phyloP scores from a whole-genome alignment of 2,329 filamentous ascomycete species.

The Apiospora kogelbergensis region DNA sequence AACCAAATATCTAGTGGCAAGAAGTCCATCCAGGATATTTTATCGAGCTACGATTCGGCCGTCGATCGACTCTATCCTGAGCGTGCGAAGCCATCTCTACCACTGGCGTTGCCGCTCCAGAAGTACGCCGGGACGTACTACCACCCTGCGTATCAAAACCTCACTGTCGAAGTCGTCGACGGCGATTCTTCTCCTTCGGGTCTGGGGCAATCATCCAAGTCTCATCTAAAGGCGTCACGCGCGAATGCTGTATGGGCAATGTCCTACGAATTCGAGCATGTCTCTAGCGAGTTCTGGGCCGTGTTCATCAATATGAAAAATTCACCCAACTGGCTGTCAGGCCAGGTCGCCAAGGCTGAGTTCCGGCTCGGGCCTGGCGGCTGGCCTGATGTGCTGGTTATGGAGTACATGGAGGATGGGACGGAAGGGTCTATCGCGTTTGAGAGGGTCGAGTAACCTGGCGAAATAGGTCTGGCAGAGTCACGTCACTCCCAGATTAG shows the following conservation, averaged over 20 bases:
- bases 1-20: constrained; percentile 19
- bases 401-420: constrained; percentile 31
- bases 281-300: constrained; percentile 37
- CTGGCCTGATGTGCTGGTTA: constrained; percentile 25
- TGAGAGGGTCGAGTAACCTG: constrained; percentile 21
- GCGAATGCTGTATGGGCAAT: constrained; percentile 32
- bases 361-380: constrained; percentile 32
- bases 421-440: constrained; percentile 33
- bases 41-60: constrained; percentile 30
- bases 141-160: constrained; percentile 42
- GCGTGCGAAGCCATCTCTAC: constrained; percentile 34
- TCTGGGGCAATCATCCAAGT: neutral
- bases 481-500: neutral
- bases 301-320: constrained; percentile 28
- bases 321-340: constrained; percentile 23
- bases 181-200: neutral
- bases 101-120: constrained; percentile 34
- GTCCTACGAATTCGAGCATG: constrained; percentile 33
- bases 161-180: constrained; percentile 25
- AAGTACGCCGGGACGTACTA: constrained; percentile 43
- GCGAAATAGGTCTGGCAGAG: neutral
- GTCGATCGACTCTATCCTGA: constrained; percentile 38
- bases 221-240: constrained; percentile 26
- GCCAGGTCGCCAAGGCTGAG: constrained; percentile 30
- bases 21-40: constrained; percentile 16